Base-by-base conservation (phyloP, 148 eudicot genomes). In the Limonium bicolor region DNA sequence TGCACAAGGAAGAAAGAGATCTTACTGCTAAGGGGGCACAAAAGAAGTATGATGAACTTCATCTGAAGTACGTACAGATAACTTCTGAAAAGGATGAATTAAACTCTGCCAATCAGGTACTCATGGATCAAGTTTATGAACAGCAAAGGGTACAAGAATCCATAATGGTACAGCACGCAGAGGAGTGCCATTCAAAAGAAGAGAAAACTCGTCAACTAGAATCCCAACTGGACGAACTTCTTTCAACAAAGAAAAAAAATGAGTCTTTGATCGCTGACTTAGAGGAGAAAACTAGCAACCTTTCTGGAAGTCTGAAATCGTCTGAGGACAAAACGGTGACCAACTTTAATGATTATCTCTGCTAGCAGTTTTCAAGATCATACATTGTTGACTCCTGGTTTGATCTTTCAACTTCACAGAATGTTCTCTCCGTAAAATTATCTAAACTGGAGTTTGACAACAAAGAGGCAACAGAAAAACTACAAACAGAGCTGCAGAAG, bases 161-260 rank as follows among this genome's bases (percentile, higher is more conserved):
- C 60, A 45, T 72, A 32, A 70, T 76, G 77, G 82, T 71, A 48
- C 88, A 85, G 72, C 99, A 85, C 61, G 86, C 80, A 56, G 95
- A 85, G 45, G 94, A 78, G 64, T 76, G 85, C 52, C 82, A 62
- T 31, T 55, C 76, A 66, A 65, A 82, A 53, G 95, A 85, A 78
- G 86, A 76, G 50, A 78, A 56, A 64, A 71, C 78, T 31, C 59
- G 64, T 42, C 69, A 51, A 30, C 56, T 92, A 59, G 76, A 78
- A 58, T 67, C 76, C 63, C 82, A 92, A 67, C 62, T 37, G 42
- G 76, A 73, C 53, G 57, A 43, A 51, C 72, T 73, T 67, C 63
- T 63, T 62, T 60, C 71, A 20, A 63, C 54, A 61, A 86, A 76
- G 60, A 58, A 41, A 42, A 78, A 76, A 41, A 40, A 69, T 68